Percentiles rank a stretch among this genome's conserved stretches.
phyloP scores from a whole-genome alignment of 1,284 basidiomycete genomes.

The Phylloboletellus chloephorus region DNA sequence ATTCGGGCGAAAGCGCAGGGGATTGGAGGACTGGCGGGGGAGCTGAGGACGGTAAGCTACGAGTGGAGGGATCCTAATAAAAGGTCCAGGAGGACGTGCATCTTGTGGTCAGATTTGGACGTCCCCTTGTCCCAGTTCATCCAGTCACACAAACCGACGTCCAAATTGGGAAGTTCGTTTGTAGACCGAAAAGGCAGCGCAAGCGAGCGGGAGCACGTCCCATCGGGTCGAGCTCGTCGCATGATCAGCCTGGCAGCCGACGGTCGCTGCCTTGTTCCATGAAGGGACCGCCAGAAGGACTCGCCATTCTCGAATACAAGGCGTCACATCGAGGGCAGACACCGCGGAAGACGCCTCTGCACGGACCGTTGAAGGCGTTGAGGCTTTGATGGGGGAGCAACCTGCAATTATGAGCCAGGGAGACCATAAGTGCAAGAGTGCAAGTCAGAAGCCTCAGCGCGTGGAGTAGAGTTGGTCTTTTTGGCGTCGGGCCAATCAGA shows the following conservation, averaged over 20 bases:
- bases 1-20: slow-evolving; percentile 6
- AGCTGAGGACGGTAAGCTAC: slow-evolving; percentile 8
- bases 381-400: too few species aligned
- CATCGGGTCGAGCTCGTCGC: slow-evolving; percentile 7
- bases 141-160: slow-evolving; percentile 23
- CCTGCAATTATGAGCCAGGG: too few species aligned
- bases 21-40: slow-evolving; percentile 4
- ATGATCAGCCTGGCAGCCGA: slow-evolving; percentile 13
- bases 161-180: slow-evolving; percentile 24
- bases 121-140: slow-evolving; percentile 33
- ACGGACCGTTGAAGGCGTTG: too few species aligned
- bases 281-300: neutral
- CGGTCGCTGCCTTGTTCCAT: neutral
- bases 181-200: slow-evolving; percentile 18
- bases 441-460: too few species aligned
- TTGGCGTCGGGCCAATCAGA: too few species aligned
- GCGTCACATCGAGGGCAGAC: slow-evolving; percentile 1
- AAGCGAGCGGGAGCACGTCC: slow-evolving; percentile 3
- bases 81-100: slow-evolving; percentile 6
- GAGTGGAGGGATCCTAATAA: slow-evolving; percentile 21
- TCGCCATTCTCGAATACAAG: slow-evolving; percentile 17
- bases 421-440: too few species aligned
- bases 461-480: too few species aligned
- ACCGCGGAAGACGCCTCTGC: slow-evolving; percentile 4
- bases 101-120: slow-evolving; percentile 32